Conservation (phyloP, 2,329 filamentous ascomycete genomes). For the Plenodomus biglobosus region DNA sequence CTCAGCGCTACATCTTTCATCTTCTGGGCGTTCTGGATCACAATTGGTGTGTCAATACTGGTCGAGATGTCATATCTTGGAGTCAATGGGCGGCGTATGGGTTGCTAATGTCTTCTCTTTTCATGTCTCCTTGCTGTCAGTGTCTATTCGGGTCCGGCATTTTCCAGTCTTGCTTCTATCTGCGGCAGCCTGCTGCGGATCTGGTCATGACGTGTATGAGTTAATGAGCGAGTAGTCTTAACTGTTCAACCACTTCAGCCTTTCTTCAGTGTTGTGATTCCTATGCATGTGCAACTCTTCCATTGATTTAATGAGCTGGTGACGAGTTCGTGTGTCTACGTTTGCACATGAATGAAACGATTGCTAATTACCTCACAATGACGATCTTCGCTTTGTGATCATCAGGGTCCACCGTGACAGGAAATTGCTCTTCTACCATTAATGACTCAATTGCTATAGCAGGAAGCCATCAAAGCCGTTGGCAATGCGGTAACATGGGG, state of each 20-base stretch:
- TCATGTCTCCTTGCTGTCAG: slow-evolving; percentile 14
- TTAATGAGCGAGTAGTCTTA: slow-evolving; percentile 28
- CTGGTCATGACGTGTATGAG: slow-evolving; percentile 30
- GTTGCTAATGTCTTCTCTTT: slow-evolving; percentile 12
- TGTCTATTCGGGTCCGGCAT: slow-evolving; percentile 14
- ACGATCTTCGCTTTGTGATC: too few species aligned
- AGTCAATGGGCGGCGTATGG: slow-evolving; percentile 19
- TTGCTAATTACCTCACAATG: too few species aligned
- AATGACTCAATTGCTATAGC: too few species aligned
- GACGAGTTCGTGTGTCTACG: too few species aligned
- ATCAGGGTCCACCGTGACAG: too few species aligned
- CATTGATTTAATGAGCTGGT: neutral
- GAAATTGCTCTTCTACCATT: too few species aligned
- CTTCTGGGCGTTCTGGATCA: slow-evolving; percentile 24
- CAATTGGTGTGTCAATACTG: slow-evolving; percentile 13
- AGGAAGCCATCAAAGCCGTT: neutral
- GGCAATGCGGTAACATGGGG: neutral
- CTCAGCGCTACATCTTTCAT: slow-evolving; percentile 14
- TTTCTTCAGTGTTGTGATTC: neutral
- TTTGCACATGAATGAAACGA: too few species aligned
- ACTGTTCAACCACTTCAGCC: slow-evolving; percentile 2
- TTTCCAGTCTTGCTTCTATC: slow-evolving; percentile 25
- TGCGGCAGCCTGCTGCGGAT: slow-evolving; percentile 19
- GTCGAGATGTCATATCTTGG: slow-evolving; percentile 14
- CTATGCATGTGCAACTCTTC: neutral